Conservation (phyloP, 495 filamentous ascomycete genomes). For the Poronia punctata region DNA sequence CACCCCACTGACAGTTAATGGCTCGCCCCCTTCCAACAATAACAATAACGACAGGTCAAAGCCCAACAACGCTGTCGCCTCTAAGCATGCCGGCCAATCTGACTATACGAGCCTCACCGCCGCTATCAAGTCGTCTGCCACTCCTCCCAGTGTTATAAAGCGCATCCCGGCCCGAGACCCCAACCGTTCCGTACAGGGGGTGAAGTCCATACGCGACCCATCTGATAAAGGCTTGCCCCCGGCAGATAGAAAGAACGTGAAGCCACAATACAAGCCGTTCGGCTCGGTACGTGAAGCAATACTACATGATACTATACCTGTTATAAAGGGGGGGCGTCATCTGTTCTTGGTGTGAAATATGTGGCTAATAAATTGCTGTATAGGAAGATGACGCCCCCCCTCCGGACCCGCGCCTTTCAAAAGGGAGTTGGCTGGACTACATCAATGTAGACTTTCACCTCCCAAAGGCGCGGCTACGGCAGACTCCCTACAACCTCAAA, state of each 20-base stretch:
- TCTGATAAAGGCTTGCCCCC: constrained; percentile 44
- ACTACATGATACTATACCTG: constrained; percentile 30
- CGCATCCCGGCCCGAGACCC: constrained; percentile 56
- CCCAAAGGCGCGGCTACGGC: constrained; percentile 64
- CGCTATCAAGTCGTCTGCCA: constrained; percentile 14
- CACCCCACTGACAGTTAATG: constrained; percentile 70
- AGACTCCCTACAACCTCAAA: constrained; percentile 68
- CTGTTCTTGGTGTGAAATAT: constrained; percentile 37
- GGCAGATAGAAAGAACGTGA: constrained; percentile 57
- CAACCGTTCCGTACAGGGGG: constrained; percentile 56
- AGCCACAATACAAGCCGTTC: constrained; percentile 67
- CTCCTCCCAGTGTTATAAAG: constrained; percentile 32
- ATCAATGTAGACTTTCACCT: constrained; percentile 61
- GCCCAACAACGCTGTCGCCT: constrained; percentile 30
- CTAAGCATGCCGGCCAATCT: constrained; percentile 18
- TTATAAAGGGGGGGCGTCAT: constrained; percentile 47
- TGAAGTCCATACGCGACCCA: constrained; percentile 69
- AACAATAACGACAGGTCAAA: constrained; percentile 28
- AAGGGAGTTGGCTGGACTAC: constrained; percentile 47
- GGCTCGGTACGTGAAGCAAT: constrained; percentile 49
- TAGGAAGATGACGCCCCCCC: constrained; percentile 61
- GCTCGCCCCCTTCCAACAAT: constrained; percentile 65
- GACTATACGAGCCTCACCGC: constrained; percentile 19
- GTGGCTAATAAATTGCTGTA: constrained; percentile 46
- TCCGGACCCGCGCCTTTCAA: constrained; percentile 69